Evolutionary conservation across 306 rosid genomes (phyloP).

Genomic region (Astragalus membranaceus): DNA sequence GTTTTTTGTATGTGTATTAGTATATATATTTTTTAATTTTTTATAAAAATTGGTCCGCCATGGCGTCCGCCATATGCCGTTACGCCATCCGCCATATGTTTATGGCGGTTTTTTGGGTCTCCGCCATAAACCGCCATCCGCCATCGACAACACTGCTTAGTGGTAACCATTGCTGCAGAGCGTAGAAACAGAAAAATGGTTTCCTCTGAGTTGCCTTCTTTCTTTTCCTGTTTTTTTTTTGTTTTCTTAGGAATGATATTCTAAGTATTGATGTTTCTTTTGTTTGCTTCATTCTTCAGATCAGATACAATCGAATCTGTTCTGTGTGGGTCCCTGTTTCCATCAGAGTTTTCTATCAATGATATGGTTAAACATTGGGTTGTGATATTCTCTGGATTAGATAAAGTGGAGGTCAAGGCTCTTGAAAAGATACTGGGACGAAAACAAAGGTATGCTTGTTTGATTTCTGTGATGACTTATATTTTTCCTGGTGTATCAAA

Average conservation of each 20-base stretch:
- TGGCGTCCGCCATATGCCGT: too few species aligned
- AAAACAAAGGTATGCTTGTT: constrained; percentile 72
- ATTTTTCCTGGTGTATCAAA: constrained; percentile 14
- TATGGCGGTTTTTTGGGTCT: too few species aligned
- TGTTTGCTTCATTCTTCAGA: constrained; percentile 48
- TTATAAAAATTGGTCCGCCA: too few species aligned
- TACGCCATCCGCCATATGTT: too few species aligned
- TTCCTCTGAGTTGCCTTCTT: background rate
- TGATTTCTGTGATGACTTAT: constrained; percentile 24
- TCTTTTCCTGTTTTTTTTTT: background rate
- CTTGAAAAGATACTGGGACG: constrained; percentile 90
- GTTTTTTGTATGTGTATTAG: too few species aligned
- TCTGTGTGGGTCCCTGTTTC: constrained; percentile 76
- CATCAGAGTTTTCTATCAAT: constrained; percentile 58
- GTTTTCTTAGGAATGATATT: constrained; percentile 1
- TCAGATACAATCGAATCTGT: constrained; percentile 78
- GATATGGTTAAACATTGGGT: constrained; percentile 76
- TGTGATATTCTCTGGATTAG: constrained; percentile 67
- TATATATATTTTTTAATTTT: too few species aligned
- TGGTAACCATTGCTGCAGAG: background rate
- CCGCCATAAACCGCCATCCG: too few species aligned
- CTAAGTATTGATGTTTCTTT: constrained; percentile 12
- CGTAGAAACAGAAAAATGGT: background rate
- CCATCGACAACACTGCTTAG: too few species aligned
- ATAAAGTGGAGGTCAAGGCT: constrained; percentile 84